These are phyloP conservation scores for Sinapis alba DNA, from an alignment of 441 rosid species.

Conservation along the genomic window DNA sequence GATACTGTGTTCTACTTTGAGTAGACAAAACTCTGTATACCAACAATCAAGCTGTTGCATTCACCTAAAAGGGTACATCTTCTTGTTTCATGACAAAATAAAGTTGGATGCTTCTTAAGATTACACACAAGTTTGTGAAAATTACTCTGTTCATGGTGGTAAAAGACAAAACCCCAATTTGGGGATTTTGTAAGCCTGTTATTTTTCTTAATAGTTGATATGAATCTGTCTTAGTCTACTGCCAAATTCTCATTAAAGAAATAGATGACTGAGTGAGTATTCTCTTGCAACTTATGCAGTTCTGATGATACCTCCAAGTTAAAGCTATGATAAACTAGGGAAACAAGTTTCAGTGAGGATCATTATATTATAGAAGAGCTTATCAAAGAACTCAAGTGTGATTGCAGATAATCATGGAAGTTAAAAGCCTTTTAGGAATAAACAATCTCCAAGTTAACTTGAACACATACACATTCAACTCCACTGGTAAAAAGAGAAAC, in stretches of 20 bases:
- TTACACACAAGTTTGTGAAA: no score
- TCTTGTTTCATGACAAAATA: neutral
- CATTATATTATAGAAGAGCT: no score
- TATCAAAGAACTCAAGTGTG: neutral
- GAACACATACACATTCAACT: neutral
- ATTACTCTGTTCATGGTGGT: neutral
- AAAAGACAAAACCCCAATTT: neutral
- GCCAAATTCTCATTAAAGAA: neutral
- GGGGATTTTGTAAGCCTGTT: neutral
- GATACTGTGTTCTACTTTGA: neutral
- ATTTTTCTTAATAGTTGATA: neutral
- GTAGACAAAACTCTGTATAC: no score
- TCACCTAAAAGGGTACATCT: neutral
- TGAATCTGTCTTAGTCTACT: neutral
- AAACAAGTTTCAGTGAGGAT: no score
- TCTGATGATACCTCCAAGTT: no score
- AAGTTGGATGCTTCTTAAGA: neutral
- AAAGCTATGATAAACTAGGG: no score
- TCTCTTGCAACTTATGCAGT: no score
- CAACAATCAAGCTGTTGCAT: neutral
- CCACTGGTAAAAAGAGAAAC: neutral
- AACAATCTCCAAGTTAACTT: neutral
- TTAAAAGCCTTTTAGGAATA: no score
- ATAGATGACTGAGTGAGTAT: neutral
- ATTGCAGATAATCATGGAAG: neutral